Evolutionary conservation across 2,329 filamentous ascomycete genomes (phyloP), one percentile per base, ranked within the genome.

Genomic region (Botrytis squamosa): DNA sequence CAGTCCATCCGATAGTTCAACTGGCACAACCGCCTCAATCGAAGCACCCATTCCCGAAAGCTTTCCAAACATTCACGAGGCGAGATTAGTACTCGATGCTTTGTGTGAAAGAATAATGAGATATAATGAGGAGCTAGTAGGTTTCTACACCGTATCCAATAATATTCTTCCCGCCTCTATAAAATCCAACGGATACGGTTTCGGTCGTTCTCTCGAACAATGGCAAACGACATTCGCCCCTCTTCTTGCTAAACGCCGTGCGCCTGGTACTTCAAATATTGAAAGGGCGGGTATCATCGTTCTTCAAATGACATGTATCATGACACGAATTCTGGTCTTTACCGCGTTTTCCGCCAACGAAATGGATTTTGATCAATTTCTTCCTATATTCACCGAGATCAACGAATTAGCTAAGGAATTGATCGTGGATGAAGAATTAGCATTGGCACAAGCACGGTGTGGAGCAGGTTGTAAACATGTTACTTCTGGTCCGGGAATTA

Each of bases 281-380:
- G 86, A 89, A 75, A 88, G 88, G 77, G 86, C 87, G 0, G 88
- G 86, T 64, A 90, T 90, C 73, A 85, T 88, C 8, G 88, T 89
- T 18, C 82, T 91, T 9, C 90, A 90, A 77, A 90, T 91, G 88
- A 85, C 85, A 72, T 87, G 89, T 74, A 84, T 89, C 69, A 91
- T 89, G 84, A 85, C 84, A 16, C 83, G 84, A 64, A 84, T 91
- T 49, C 81, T 91, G 9, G 89, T 88, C 76, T 81, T 87, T 59
- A 90, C 89, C 86, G 88, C 87, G 16, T 91, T 90, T 77, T 88
- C 85, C 78, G 85, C 87, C 70, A 86, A 83, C 64, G 89, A 91
- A 78, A 85, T 85, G 71, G 84, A 87, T 52, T 91, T 91, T 74
- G 89, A 91, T 77, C 79, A 80, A 16, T 89, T 88, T 75, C 81